These are phyloP conservation scores for Lodderomyces orthopsilosis DNA, from an alignment of 1,139 yeast species.

Conservation along the genomic window DNA sequence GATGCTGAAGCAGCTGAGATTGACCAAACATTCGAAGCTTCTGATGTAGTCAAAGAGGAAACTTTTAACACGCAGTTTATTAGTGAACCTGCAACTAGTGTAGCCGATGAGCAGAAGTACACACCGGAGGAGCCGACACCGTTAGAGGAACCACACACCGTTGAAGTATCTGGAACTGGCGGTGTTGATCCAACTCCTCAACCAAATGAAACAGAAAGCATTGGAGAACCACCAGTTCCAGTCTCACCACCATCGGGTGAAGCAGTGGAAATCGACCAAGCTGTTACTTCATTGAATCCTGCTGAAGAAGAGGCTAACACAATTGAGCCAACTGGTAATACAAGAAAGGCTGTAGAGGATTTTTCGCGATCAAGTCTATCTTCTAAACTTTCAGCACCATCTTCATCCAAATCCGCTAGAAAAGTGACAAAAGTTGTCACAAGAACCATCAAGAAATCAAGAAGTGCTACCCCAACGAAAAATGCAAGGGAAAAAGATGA, in stretches of 20 bases:
- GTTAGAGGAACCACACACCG: not conserved
- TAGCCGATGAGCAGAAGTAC: slow-evolving; percentile 3
- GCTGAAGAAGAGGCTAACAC: slow-evolving; percentile 4
- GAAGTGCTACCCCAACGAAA: slow-evolving; percentile 3
- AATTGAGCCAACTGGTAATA: not conserved
- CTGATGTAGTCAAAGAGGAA: not conserved
- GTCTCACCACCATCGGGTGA: not conserved
- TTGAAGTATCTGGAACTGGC: slow-evolving; percentile 4
- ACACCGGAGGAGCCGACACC: slow-evolving; percentile 2
- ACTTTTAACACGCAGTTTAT: not conserved
- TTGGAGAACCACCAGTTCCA: slow-evolving; percentile 3
- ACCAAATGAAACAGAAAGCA: not conserved
- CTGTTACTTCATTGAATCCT: not conserved
- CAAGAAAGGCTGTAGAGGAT: not conserved
- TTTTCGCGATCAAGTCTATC: not conserved
- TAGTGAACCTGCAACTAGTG: not conserved
- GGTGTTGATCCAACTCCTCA: slow-evolving; percentile 3
- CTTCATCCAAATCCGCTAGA: slow-evolving; percentile 5
- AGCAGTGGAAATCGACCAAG: not conserved
- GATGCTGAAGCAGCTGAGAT: not conserved
- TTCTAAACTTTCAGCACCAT: not conserved
- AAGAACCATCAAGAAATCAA: slow-evolving; percentile 11
- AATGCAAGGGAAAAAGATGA: slow-evolving; percentile 14
- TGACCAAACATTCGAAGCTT: not conserved
- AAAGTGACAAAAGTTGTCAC: slow-evolving; percentile 10